Percentiles rank a stretch among this genome's conserved stretches.
Evolutionary conservation across 2,329 filamentous ascomycete species (phyloP).

Genomic region (Paecilomyces niveus): DNA sequence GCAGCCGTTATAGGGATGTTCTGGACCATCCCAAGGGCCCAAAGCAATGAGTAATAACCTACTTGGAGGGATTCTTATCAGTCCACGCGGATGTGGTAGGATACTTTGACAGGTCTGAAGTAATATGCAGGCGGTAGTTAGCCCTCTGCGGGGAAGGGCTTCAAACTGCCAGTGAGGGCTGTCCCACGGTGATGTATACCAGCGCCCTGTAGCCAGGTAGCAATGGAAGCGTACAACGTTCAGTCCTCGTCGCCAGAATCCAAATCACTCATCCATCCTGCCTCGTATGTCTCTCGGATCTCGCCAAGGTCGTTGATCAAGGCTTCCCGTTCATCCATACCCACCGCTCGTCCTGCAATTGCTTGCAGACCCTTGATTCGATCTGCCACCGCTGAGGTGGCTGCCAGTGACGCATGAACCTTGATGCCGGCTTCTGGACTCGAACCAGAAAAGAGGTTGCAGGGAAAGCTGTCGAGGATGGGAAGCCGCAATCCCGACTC

Average conservation of each 20-base stretch:
- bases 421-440: constrained; percentile 39
- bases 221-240: neutral
- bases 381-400: constrained; percentile 65
- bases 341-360: constrained; percentile 55
- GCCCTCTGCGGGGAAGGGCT: neutral
- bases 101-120: neutral
- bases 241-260: constrained; percentile 37
- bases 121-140: neutral
- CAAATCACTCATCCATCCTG: constrained; percentile 71
- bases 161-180: neutral
- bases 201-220: constrained; percentile 4
- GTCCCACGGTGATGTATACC: constrained; percentile 5
- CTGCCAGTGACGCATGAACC: constrained; percentile 56
- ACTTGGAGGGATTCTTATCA: neutral
- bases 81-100: neutral
- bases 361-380: constrained; percentile 60
- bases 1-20: neutral
- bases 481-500: constrained; percentile 57
- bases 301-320: constrained; percentile 75
- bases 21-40: neutral
- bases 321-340: constrained; percentile 72
- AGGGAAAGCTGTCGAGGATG: constrained; percentile 74
- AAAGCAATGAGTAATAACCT: neutral
- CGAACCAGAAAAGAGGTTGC: constrained; percentile 54
- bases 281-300: constrained; percentile 80